These are phyloP conservation scores for Falciphora oryzae DNA, from an alignment of 2,329 filamentous ascomycete genomes.

Conservation along the genomic window DNA sequence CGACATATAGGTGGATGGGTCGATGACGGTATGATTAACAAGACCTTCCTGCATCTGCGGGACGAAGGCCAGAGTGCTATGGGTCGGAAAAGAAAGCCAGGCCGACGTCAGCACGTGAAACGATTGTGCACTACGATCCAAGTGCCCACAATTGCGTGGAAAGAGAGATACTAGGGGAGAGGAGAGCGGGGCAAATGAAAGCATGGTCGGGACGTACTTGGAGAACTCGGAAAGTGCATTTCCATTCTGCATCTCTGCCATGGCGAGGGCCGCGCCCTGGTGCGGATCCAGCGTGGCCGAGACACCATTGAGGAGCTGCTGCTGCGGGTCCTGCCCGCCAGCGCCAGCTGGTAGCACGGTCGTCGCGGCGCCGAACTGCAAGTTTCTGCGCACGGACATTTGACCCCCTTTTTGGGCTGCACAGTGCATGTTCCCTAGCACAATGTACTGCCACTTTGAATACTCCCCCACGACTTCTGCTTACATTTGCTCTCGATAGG, in stretches of 20 bases:
- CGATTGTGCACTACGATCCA: not conserved
- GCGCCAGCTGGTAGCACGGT: constrained; percentile 4
- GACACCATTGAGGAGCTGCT: constrained; percentile 18
- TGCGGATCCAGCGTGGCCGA: constrained; percentile 42
- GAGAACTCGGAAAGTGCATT: constrained; percentile 15
- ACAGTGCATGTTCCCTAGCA: too few species aligned
- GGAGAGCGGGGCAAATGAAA: not conserved
- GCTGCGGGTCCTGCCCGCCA: constrained; percentile 13
- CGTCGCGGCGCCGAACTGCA: too few species aligned
- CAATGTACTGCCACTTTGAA: too few species aligned
- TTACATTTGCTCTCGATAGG: too few species aligned
- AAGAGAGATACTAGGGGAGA: not conserved
- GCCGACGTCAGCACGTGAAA: not conserved
- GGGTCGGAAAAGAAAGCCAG: not conserved
- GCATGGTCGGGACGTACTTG: not conserved
- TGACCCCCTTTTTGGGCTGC: too few species aligned
- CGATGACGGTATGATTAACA: constrained; percentile 28
- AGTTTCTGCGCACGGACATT: too few species aligned
- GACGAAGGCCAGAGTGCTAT: constrained; percentile 32
- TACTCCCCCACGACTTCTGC: too few species aligned
- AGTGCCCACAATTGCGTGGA: not conserved
- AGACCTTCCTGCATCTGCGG: constrained; percentile 30
- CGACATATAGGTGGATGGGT: constrained; percentile 55
- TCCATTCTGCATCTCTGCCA: constrained; percentile 60
- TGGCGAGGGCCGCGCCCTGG: constrained; percentile 57